These are phyloP conservation scores for Helicocarpus griseus DNA, from an alignment of 2,329 filamentous ascomycete species.

Conservation along the genomic window DNA sequence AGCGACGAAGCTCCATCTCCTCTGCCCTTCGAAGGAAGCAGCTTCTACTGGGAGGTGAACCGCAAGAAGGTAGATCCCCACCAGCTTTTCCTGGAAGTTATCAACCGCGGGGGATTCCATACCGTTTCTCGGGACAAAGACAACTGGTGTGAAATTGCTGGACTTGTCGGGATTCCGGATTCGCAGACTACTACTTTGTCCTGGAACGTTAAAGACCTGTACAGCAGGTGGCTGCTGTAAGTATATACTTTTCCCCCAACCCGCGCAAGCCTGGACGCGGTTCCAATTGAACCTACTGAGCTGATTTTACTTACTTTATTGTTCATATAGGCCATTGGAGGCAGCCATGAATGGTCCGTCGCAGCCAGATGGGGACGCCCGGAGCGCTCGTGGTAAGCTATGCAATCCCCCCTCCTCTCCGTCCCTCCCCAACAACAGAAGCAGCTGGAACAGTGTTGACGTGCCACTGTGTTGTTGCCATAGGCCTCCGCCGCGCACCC, in stretches of 20 bases:
- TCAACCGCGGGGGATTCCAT: conserved; percentile 7
- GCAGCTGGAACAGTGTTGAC: background rate
- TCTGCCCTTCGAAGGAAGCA: background rate
- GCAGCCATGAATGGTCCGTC: conserved; percentile 1
- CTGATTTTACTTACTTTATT: background rate
- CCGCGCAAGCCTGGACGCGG: background rate
- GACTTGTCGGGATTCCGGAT: background rate
- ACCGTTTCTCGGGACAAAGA: conserved; percentile 8
- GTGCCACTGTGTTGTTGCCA: background rate
- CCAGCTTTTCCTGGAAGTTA: conserved; percentile 7
- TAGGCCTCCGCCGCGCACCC: conserved; percentile 3
- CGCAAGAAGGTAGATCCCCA: conserved; percentile 8
- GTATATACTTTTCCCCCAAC: background rate
- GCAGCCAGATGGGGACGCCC: background rate
- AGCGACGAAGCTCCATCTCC: background rate
- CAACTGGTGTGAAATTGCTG: conserved; percentile 9
- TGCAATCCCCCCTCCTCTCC: background rate
- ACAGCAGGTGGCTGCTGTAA: conserved; percentile 11
- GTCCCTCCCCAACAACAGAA: too few relatives aligned
- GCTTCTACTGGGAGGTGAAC: background rate
- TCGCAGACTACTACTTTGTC: conserved; percentile 8
- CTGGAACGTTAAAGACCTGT: conserved; percentile 7
- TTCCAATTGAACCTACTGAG: background rate
- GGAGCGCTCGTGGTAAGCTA: background rate
- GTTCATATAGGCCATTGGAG: background rate